These are phyloP conservation scores for Sherardia arvensis DNA, from an alignment of 257 asterid genomes.

Conservation along the genomic window DNA sequence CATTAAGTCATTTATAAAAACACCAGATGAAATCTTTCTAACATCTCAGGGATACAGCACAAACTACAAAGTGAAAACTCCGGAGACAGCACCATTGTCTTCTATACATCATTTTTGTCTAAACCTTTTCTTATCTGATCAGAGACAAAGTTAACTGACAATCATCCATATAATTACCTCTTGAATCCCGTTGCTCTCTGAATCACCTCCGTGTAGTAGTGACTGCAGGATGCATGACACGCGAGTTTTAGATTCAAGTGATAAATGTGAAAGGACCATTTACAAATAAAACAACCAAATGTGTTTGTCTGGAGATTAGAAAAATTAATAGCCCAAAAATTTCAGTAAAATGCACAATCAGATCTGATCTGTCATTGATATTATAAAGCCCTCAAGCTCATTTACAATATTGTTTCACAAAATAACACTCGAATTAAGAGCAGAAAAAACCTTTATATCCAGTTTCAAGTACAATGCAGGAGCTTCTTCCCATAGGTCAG, in stretches of 20 bases:
- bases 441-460: slow-evolving; percentile 57
- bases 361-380: not conserved
- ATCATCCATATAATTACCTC: slow-evolving; percentile 57
- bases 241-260: slow-evolving; percentile 15
- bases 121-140: not conserved
- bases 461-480: slow-evolving; percentile 75
- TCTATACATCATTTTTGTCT: not conserved
- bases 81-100: not conserved
- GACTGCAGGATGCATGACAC: slow-evolving; percentile 40
- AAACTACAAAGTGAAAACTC: not conserved
- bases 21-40: not conserved
- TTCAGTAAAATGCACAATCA: not conserved
- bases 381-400: not conserved
- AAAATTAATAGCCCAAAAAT: not conserved
- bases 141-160: not conserved
- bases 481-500: slow-evolving; percentile 86
- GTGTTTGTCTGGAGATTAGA: not conserved
- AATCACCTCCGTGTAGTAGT: slow-evolving; percentile 74
- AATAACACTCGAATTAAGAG: not conserved
- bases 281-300: not conserved
- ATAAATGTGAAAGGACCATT: not conserved
- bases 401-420: not conserved
- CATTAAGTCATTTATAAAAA: not conserved
- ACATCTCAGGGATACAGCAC: slow-evolving; percentile 1
- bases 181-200: slow-evolving; percentile 71